phyloP scores from a whole-genome alignment of 192 early-diverging fungal species.

The Thamnidium elegans region DNA sequence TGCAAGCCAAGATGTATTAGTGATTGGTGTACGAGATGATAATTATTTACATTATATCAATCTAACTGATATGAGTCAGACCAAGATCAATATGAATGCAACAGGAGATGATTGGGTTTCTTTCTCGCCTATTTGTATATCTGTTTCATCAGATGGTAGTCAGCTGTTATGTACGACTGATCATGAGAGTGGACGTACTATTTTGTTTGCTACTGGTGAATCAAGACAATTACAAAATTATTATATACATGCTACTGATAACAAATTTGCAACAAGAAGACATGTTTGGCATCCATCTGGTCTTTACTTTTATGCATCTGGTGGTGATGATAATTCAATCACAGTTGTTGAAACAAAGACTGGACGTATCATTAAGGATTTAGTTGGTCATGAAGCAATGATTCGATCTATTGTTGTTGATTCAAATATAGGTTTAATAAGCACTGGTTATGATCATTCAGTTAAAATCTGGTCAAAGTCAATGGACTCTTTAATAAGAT shows the following conservation, averaged over 20 bases:
- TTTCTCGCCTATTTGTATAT: constrained; percentile 73
- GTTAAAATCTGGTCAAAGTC: constrained; percentile 47
- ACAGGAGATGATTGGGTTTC: constrained; percentile 83
- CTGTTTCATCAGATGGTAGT: constrained; percentile 49
- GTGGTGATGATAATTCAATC: constrained; percentile 56
- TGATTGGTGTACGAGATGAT: constrained; percentile 68
- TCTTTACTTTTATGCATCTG: constrained; percentile 61
- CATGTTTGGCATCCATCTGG: constrained; percentile 61
- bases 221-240: constrained; percentile 57
- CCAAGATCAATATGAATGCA: constrained; percentile 68
- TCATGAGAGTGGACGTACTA: constrained; percentile 60
- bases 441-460: constrained; percentile 59
- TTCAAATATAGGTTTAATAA: constrained; percentile 43
- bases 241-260: constrained; percentile 55
- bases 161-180: constrained; percentile 69
- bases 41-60: constrained; percentile 71
- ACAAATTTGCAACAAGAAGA: constrained; percentile 58
- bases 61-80: constrained; percentile 33
- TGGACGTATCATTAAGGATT: constrained; percentile 42
- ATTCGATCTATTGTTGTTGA: constrained; percentile 54
- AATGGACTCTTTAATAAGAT: not conserved
- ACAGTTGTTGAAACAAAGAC: constrained; percentile 50
- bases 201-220: constrained; percentile 51
- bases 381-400: constrained; percentile 57
- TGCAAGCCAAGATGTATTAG: constrained; percentile 38